Evolutionary conservation across 2,329 filamentous ascomycete species (phyloP).

Genomic region (Aspergillus awamori): DNA sequence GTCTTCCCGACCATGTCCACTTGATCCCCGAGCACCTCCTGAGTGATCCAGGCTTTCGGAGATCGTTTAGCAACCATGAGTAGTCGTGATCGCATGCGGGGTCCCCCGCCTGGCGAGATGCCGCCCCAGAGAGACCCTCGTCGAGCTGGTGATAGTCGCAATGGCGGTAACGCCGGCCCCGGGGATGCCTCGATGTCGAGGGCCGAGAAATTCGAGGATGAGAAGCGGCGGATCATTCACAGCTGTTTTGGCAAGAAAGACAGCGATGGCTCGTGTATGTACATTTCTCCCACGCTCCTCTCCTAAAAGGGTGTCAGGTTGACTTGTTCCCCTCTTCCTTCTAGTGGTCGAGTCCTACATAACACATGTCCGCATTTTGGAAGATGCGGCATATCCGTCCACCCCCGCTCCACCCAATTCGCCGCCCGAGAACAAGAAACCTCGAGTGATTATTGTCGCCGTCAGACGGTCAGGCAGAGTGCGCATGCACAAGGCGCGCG

Average conservation of each 20-base stretch:
- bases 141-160: constrained; percentile 38
- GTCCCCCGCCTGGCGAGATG: constrained; percentile 32
- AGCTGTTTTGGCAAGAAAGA: constrained; percentile 94
- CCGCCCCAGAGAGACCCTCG: constrained; percentile 36
- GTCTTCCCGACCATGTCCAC: constrained; percentile 36
- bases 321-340: constrained; percentile 17
- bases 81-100: constrained; percentile 40
- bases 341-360: constrained; percentile 93
- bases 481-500: constrained; percentile 93
- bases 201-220: constrained; percentile 92
- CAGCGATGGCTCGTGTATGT: constrained; percentile 79
- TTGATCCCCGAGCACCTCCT: constrained; percentile 29
- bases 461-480: constrained; percentile 91
- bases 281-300: not conserved
- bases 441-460: constrained; percentile 86
- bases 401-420: constrained; percentile 79
- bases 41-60: constrained; percentile 29
- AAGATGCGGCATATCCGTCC: constrained; percentile 82
- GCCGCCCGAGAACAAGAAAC: constrained; percentile 76
- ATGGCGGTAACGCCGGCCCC: constrained; percentile 31
- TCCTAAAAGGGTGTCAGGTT: constrained; percentile 14
- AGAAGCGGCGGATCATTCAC: constrained; percentile 91
- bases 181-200: constrained; percentile 41
- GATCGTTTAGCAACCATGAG: constrained; percentile 37
- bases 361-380: constrained; percentile 88